Conservation (phyloP, 1,284 basidiomycete species). For the Leccinum subrobustum region DNA sequence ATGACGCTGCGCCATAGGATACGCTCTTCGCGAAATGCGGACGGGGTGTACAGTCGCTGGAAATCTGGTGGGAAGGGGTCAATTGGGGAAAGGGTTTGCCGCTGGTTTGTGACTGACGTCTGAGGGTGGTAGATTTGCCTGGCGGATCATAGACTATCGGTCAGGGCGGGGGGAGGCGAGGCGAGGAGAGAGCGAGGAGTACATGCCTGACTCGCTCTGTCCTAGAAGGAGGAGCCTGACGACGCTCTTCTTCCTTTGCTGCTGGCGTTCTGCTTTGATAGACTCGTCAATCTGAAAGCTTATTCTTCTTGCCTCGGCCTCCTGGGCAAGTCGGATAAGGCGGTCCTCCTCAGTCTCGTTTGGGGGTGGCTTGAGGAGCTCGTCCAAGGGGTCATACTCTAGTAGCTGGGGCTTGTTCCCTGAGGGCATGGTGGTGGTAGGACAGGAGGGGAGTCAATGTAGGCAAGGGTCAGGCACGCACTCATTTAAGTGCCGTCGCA, state of each 20-base stretch:
- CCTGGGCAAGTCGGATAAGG: slow-evolving; percentile 47
- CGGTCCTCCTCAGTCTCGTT: slow-evolving; percentile 61
- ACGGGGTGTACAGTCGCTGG: slow-evolving; percentile 74
- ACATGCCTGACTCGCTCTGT: slow-evolving; percentile 69
- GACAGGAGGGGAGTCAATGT: slow-evolving; percentile 7
- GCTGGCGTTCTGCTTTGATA: slow-evolving; percentile 60
- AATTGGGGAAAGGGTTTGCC: background rate
- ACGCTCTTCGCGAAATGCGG: slow-evolving; percentile 71
- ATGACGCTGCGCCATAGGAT: slow-evolving; percentile 76
- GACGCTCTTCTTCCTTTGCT: slow-evolving; percentile 57
- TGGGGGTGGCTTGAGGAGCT: slow-evolving; percentile 56
- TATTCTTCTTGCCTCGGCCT: slow-evolving; percentile 60
- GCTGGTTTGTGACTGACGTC: slow-evolving; percentile 51
- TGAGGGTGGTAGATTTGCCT: slow-evolving; percentile 75
- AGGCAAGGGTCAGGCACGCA: slow-evolving; percentile 20
- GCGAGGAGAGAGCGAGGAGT: background rate
- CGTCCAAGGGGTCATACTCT: slow-evolving; percentile 60
- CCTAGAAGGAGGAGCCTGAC: slow-evolving; percentile 68
- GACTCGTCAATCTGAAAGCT: slow-evolving; percentile 67
- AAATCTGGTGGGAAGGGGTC: slow-evolving; percentile 51
- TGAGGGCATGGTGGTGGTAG: slow-evolving; percentile 22
- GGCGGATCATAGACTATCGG: background rate
- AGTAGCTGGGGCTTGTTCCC: slow-evolving; percentile 6
- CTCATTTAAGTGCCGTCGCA: slow-evolving; percentile 15
- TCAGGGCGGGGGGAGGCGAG: background rate